Percentiles rank a stretch among this genome's conserved stretches.
phyloP scores from a whole-genome alignment of 345 rosid genomes.

The Viola odorata region DNA sequence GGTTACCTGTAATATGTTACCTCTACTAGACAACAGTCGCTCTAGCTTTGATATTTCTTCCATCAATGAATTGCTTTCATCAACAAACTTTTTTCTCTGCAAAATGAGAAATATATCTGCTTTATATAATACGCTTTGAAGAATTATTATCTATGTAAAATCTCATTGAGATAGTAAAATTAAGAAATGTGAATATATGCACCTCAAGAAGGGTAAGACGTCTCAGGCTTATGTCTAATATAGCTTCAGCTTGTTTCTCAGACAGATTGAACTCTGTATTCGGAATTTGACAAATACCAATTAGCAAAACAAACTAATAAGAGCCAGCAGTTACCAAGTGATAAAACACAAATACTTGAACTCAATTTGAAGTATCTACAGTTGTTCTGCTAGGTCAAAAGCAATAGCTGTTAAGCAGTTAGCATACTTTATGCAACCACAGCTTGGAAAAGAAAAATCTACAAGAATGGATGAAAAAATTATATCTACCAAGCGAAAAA shows the following conservation, averaged over 20 bases:
- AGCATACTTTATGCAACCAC: too few relatives aligned
- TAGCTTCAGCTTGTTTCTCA: slow-evolving; percentile 85
- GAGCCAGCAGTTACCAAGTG: background rate
- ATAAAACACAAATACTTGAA: background rate
- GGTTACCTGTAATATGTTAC: slow-evolving; percentile 70
- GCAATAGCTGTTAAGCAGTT: too few relatives aligned
- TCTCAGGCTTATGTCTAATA: slow-evolving; percentile 77
- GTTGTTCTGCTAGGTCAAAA: background rate
- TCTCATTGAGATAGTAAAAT: background rate
- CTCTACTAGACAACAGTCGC: slow-evolving; percentile 62
- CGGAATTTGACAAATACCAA: background rate
- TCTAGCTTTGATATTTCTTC: slow-evolving; percentile 71
- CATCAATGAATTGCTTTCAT: slow-evolving; percentile 57
- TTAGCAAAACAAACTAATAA: slow-evolving; percentile 6
- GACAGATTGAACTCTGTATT: slow-evolving; percentile 66
- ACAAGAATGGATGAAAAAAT: too few relatives aligned
- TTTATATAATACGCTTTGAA: slow-evolving; percentile 7
- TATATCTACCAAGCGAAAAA: too few relatives aligned
- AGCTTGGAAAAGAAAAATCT: too few relatives aligned
- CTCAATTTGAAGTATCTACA: background rate
- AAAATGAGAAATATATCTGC: slow-evolving; percentile 10
- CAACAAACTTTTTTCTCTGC: slow-evolving; percentile 72
- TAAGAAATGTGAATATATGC: background rate
- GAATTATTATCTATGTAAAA: slow-evolving; percentile 1
- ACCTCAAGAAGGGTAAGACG: slow-evolving; percentile 87